These are phyloP conservation scores for Fremontodendron californicum DNA, from an alignment of 345 rosid genomes.

Conservation along the genomic window DNA sequence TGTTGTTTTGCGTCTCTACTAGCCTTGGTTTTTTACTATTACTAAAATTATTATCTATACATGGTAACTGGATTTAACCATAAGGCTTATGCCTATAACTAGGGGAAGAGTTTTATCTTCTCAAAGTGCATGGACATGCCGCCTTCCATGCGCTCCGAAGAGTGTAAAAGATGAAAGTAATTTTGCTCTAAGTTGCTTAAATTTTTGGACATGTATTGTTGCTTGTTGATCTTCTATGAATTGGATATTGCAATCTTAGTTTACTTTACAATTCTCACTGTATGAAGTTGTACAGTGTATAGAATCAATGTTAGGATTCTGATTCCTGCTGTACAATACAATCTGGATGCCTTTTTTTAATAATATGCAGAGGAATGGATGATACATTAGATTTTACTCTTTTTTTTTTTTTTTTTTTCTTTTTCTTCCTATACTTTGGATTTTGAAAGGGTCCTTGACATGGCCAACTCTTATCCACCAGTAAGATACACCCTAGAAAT, in stretches of 20 bases:
- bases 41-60: neutral
- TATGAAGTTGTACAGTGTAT: slow-evolving; percentile 2
- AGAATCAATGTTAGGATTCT: neutral
- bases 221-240: no score
- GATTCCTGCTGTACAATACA: neutral
- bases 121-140: neutral
- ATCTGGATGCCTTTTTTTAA: neutral
- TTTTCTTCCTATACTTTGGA: no score
- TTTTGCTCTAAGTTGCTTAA: slow-evolving; percentile 1
- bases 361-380: neutral
- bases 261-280: neutral
- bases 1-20: neutral
- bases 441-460: no score
- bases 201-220: no score
- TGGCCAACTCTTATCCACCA: no score
- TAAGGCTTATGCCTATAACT: neutral
- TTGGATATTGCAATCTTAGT: no score
- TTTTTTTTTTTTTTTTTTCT: no score
- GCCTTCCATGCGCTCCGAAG: neutral
- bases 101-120: neutral
- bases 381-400: no score
- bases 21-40: neutral
- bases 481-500: no score
- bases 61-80: neutral
- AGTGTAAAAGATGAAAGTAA: neutral